Evolutionary conservation across 1,284 basidiomycete species (phyloP).

Genomic region (Trichosporon asahii): DNA sequence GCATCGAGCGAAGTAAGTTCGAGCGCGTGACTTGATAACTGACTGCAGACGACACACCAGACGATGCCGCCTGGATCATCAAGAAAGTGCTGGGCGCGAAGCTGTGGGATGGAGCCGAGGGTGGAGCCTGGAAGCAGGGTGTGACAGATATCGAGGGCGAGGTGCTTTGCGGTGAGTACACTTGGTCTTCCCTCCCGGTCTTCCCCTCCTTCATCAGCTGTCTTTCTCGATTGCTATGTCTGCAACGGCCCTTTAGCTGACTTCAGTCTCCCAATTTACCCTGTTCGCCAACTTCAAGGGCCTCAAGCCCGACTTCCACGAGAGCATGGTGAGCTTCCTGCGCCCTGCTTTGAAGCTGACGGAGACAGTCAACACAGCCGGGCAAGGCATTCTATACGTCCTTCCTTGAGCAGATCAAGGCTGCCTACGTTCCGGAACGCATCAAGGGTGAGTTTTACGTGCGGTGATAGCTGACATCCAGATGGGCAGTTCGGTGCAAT

Average conservation of each 20-base stretch:
- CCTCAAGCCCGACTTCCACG: slow-evolving; percentile 68
- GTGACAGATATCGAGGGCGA: slow-evolving; percentile 82
- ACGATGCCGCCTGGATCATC: slow-evolving; percentile 66
- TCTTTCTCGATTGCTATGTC: neutral
- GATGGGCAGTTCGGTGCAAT: slow-evolving; percentile 82
- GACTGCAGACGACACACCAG: slow-evolving; percentile 66
- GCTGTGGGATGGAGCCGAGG: slow-evolving; percentile 62
- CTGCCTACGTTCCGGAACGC: slow-evolving; percentile 65
- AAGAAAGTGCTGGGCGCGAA: slow-evolving; percentile 76
- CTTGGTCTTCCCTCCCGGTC: neutral
- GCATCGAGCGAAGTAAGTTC: slow-evolving; percentile 55
- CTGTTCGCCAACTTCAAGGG: slow-evolving; percentile 86
- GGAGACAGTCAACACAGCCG: slow-evolving; percentile 60
- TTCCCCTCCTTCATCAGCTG: neutral
- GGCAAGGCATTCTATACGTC: slow-evolving; percentile 68
- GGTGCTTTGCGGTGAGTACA: slow-evolving; percentile 64
- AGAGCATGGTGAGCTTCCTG: slow-evolving; percentile 67
- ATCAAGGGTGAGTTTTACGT: slow-evolving; percentile 65
- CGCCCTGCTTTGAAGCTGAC: neutral
- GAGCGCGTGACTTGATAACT: neutral
- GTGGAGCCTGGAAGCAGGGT: slow-evolving; percentile 64
- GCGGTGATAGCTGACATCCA: slow-evolving; percentile 1
- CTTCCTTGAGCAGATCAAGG: slow-evolving; percentile 66
- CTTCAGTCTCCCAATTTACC: slow-evolving; percentile 76
- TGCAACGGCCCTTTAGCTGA: neutral